Evolutionary conservation across 148 eudicot species (phyloP).

Genomic region (Arbutus unedo): DNA sequence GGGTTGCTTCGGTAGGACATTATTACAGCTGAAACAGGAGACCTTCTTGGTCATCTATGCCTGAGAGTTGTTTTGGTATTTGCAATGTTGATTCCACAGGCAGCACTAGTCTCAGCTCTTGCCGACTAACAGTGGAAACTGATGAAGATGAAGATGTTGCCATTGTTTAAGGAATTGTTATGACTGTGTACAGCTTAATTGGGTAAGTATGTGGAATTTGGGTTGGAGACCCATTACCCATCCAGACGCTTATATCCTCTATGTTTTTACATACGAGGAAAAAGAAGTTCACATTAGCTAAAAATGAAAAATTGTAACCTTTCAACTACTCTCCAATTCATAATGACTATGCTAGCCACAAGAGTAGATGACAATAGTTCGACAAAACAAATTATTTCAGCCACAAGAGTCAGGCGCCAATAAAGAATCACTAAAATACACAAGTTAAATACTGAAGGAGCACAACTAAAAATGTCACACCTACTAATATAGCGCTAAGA

Average conservation of each 20-base stretch:
- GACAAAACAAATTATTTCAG: not conserved
- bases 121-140: not conserved
- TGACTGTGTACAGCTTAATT: no score
- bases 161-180: not conserved
- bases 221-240: not conserved
- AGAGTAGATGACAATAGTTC: not conserved
- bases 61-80: not conserved
- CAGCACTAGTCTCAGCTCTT: not conserved
- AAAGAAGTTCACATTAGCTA: not conserved
- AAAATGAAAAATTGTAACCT: not conserved
- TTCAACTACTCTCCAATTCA: not conserved
- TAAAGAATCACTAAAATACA: not conserved
- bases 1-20: slow-evolving; percentile 9
- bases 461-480: not conserved
- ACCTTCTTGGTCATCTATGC: slow-evolving; percentile 6
- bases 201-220: not conserved
- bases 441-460: not conserved
- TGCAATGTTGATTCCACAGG: not conserved
- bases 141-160: not conserved
- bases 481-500: not conserved
- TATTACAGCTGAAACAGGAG: slow-evolving; percentile 4
- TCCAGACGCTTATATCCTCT: not conserved
- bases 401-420: not conserved
- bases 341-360: not conserved
- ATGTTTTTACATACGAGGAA: not conserved